phyloP scores from a whole-genome alignment of 75 land plant species.

The Pseudotsuga menziesii region DNA sequence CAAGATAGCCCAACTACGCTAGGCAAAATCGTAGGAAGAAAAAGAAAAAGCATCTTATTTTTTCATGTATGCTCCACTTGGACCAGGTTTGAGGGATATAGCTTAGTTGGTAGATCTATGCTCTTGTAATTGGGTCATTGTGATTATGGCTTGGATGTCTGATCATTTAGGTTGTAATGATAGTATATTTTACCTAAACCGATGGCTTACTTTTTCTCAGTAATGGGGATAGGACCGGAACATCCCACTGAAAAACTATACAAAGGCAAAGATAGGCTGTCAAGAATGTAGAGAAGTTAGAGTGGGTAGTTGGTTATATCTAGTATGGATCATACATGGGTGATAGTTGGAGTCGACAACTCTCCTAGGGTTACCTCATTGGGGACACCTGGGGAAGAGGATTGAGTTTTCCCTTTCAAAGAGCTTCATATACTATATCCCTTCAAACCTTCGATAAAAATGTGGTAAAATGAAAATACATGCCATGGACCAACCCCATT shows the following conservation, averaged over 20 bases:
- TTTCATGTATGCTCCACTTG: background rate
- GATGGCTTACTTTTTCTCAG: background rate
- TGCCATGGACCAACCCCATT: background rate
- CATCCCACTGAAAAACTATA: background rate
- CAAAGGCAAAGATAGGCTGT: background rate
- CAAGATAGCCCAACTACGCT: background rate
- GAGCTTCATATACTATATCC: background rate
- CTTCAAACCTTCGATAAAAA: background rate
- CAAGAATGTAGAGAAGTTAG: slow-evolving; percentile 4
- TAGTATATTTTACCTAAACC: background rate
- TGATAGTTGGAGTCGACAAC: slow-evolving; percentile 8
- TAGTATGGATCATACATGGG: slow-evolving; percentile 21
- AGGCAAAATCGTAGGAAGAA: background rate
- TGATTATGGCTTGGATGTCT: background rate
- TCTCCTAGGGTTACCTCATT: background rate
- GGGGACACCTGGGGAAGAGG: background rate
- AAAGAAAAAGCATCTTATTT: background rate
- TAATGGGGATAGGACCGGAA: background rate
- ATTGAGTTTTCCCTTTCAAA: background rate
- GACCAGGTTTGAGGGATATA: background rate
- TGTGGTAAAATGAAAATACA: background rate
- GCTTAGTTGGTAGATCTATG: background rate
- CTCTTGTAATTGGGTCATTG: background rate
- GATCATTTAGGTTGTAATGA: background rate
- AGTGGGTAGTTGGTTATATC: slow-evolving; percentile 15